Conservation (phyloP, 2,329 filamentous ascomycete genomes). For the Aaosphaeria arxii region DNA sequence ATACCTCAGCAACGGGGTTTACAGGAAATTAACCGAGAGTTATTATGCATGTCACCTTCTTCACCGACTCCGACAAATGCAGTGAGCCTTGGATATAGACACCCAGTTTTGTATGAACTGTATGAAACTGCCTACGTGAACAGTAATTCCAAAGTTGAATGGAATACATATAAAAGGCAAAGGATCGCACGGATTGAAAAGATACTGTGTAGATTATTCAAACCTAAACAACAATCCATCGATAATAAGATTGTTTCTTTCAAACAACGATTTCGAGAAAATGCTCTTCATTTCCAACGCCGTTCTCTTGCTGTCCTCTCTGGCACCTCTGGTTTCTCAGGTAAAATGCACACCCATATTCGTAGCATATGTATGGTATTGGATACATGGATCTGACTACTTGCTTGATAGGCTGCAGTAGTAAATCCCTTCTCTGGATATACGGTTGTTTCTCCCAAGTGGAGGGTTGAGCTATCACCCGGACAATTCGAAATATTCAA, state of each 20-base stretch:
- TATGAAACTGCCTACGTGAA: background rate
- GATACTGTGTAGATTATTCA: background rate
- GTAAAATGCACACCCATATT: background rate
- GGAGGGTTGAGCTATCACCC: background rate
- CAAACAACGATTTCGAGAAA: background rate
- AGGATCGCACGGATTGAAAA: background rate
- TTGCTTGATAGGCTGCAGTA: background rate
- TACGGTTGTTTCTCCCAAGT: background rate
- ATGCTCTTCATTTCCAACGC: background rate
- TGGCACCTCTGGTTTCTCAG: background rate
- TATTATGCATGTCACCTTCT: background rate
- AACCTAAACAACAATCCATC: background rate
- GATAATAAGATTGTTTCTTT: background rate
- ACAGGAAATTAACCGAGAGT: background rate
- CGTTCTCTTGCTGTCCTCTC: background rate
- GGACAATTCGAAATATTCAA: background rate
- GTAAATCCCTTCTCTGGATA: background rate
- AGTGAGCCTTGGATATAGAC: background rate
- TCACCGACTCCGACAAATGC: background rate
- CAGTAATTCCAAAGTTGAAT: background rate
- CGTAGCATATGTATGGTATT: background rate
- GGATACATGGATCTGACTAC: background rate
- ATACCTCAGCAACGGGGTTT: background rate
- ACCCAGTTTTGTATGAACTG: background rate
- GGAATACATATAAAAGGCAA: background rate